Percentiles rank a stretch among this genome's conserved stretches.
Evolutionary conservation across 108 stramenopile genomes (phyloP).

Genomic region (Licmophora abbreviata): DNA sequence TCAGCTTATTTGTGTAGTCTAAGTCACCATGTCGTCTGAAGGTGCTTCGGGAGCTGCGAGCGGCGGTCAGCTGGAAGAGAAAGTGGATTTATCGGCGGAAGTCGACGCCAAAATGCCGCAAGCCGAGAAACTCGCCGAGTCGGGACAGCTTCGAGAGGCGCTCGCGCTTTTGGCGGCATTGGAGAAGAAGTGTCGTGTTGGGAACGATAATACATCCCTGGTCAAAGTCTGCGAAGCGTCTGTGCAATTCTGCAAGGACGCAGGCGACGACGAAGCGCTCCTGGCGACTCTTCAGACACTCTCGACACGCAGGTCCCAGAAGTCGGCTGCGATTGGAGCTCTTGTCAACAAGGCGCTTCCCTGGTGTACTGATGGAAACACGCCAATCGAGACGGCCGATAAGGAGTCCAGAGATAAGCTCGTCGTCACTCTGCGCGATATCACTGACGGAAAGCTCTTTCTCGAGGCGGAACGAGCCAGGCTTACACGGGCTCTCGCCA

Average conservation of each 20-base stretch:
- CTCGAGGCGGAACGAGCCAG: conserved; percentile 94
- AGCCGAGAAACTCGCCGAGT: conserved; percentile 33
- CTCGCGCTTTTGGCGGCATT: conserved; percentile 63
- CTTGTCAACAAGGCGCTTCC: conserved; percentile 59
- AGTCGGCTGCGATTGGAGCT: conserved; percentile 59
- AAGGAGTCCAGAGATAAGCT: conserved; percentile 49
- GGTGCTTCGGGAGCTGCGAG: conserved; percentile 54
- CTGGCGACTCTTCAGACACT: conserved; percentile 55
- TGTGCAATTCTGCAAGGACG: conserved; percentile 51
- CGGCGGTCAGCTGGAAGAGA: conserved; percentile 84
- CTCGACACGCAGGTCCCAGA: conserved; percentile 71
- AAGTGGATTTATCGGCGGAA: conserved; percentile 69
- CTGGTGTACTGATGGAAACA: conserved; percentile 49
- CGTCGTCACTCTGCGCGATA: conserved; percentile 81
- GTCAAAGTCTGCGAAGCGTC: conserved; percentile 61
- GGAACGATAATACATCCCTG: conserved; percentile 74
- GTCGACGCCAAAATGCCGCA: conserved; percentile 72
- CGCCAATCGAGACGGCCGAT: conserved; percentile 16
- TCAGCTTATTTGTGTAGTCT: no score
- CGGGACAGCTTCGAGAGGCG: conserved; percentile 46
- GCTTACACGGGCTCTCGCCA: conserved; percentile 77
- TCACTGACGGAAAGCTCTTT: conserved; percentile 96
- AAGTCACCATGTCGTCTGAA: conserved; percentile 2
- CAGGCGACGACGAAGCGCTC: conserved; percentile 43
- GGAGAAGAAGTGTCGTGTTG: conserved; percentile 80